phyloP scores from a whole-genome alignment of 805 yeast genomes.

The Yarrowia alimentaria region DNA sequence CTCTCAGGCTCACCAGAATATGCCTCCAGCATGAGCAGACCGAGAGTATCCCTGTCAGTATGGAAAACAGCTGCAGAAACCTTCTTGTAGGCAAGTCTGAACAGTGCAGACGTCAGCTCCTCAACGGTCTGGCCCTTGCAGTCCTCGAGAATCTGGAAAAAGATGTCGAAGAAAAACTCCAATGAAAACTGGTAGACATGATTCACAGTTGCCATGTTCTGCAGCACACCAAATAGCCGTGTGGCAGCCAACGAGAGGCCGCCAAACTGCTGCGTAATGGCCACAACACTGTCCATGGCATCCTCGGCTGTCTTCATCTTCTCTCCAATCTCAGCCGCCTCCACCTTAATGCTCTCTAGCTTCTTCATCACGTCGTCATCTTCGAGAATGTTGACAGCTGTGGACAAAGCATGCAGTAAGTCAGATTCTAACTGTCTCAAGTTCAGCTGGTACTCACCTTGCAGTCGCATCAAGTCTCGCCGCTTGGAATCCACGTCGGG shows the following conservation, averaged over 20 bases:
- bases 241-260: constrained; percentile 60
- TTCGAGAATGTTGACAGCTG: constrained; percentile 61
- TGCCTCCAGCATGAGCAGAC: constrained; percentile 21
- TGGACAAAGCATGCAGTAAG: constrained; percentile 57
- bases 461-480: constrained; percentile 51
- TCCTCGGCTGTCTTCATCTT: constrained; percentile 56
- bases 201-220: constrained; percentile 45
- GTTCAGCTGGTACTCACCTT: constrained; percentile 57
- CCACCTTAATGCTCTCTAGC: constrained; percentile 63
- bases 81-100: constrained; percentile 40
- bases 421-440: constrained; percentile 57
- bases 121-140: constrained; percentile 7
- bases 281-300: constrained; percentile 56
- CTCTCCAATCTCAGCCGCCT: constrained; percentile 55
- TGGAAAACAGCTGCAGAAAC: constrained; percentile 50
- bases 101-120: background rate
- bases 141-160: constrained; percentile 32
- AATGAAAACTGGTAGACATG: constrained; percentile 61
- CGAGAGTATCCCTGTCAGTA: constrained; percentile 41
- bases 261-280: constrained; percentile 47
- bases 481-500: constrained; percentile 70
- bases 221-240: constrained; percentile 49
- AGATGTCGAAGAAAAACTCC: constrained; percentile 43
- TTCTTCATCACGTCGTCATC: constrained; percentile 58
- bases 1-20: constrained; percentile 9